phyloP scores from a whole-genome alignment of 768 basidiomycete genomes.

The Lentinula boryana region DNA sequence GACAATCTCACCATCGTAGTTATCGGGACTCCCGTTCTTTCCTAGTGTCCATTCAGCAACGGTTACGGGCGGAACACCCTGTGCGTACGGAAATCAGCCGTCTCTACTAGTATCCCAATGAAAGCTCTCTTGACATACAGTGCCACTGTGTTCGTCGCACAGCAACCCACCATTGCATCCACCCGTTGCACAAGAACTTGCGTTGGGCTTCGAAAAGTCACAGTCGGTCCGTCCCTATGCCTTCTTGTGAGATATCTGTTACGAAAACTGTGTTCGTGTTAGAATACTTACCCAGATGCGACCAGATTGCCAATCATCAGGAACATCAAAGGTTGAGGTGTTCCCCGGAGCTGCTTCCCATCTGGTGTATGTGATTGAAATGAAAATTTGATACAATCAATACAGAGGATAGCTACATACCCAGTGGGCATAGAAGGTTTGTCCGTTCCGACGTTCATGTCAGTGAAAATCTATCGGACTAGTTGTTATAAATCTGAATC shows the following conservation, averaged over 20 bases:
- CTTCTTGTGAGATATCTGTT: not conserved
- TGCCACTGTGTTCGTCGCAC: conserved; percentile 47
- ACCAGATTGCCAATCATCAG: conserved; percentile 41
- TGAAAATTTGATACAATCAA: not conserved
- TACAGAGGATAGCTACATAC: conserved; percentile 14
- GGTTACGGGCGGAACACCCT: conserved; percentile 40
- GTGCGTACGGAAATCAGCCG: conserved; percentile 5
- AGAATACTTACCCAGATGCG: conserved; percentile 31
- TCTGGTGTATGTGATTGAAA: conserved; percentile 5
- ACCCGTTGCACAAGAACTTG: conserved; percentile 56
- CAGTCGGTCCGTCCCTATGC: conserved; percentile 59
- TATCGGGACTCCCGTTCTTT: conserved; percentile 21
- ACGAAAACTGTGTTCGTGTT: not conserved
- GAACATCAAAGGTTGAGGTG: conserved; percentile 33
- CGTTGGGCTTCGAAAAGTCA: conserved; percentile 50
- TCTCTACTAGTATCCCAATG: not conserved
- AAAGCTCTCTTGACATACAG: conserved; percentile 21
- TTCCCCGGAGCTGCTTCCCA: conserved; percentile 24
- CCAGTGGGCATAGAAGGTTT: conserved; percentile 27
- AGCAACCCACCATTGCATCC: conserved; percentile 66
- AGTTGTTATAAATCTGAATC: not conserved
- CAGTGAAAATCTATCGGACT: conserved; percentile 33
- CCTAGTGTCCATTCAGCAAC: conserved; percentile 41
- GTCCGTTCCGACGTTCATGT: conserved; percentile 29
- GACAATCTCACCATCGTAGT: conserved; percentile 28